Base-by-base conservation (phyloP, 106 monocot species). In the Dendrobium catenatum region DNA sequence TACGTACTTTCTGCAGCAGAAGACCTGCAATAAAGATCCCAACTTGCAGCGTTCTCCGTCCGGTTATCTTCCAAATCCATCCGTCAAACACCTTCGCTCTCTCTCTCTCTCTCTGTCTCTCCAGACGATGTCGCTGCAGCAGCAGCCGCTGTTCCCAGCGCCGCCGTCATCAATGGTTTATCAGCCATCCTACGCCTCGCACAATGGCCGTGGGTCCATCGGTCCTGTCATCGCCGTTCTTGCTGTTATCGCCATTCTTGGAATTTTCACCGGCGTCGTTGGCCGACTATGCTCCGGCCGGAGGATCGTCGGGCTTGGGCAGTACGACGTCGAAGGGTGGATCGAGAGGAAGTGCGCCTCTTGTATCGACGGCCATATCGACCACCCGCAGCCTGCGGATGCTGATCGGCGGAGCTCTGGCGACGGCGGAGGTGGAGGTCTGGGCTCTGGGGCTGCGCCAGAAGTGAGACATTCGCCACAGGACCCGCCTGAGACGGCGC, bases 221-320 rank as follows among this genome's bases (percentile, higher is more conserved):
- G 91, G 91, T 11, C 79, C 85, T 41, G 70, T 85, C 29, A 83
- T 91, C 64, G 88, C 47, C 37, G 91, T 91, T 16, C 76, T 89
- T 48, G 86, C 82, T 41, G 86, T 81, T 33, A 83, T 91, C 55
- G 43, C 78, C 8, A 76, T 87, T n/a, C 85, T 91, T 4, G 87
- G 84, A 49, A 79, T 89, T 43, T 18, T 84, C 33, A 77, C 91
- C 81, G 88, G 80, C 6, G 49, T 91, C 42, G 79, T 91, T n/a
- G 91, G 91, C 20, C 82, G 91, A 41, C 86, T 91, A 9, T 91
- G 88, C 86, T 66, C 86, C 76, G 88, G 88, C n/a, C 48, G 88
- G 18, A 51, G 83, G 17, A 64, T 91, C 20, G 72, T 84, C 22
- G 86, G 91, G 43, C 76, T 75, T 76, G 82, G 92, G 15, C 81